Evolutionary conservation across 208 protist species (phyloP), one percentile per base, ranked within the genome.

Genomic region (Wallacemonas sp.): DNA sequence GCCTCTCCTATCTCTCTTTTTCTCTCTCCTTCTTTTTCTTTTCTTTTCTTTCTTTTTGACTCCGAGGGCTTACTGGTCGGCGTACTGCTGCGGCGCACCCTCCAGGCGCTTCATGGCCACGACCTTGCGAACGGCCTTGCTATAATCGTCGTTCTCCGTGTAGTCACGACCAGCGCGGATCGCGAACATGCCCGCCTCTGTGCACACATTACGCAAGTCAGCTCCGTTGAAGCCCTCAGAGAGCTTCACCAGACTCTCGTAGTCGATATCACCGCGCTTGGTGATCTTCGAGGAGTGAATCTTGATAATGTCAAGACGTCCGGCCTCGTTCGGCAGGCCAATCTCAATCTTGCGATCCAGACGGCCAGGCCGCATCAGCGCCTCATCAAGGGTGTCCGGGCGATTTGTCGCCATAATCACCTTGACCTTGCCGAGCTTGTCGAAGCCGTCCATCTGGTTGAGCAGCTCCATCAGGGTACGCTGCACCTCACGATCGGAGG

Each of bases 371-470:
- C 98, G 90, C 57, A 99, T 87, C 11, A 99, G 91, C 22, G 99
- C 98, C 1, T 97, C 91, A 77, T 99, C 99, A 16, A 98, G 84
- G 12, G 89, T 96, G 69, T 97, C 94, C 8, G 94, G 98, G 11
- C 98, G 85, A 74, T 99, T 99, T 7, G 98, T 99, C 16, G 99
- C 99, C 98, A 99, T 99, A 70, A 99, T 99, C 45, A 99, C 98
- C 82, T 99, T 99, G 32, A 99, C 98, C 76, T 99, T 93, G 25
- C 97, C 97, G 4, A 99, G 87, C 49, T 86, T 82, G 70, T 99
- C 97, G 71, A 99, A 99, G 45, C 98, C 98, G 76, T 99, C 99
- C 82, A 99, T 93, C 81, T 99, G 98, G 71, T 99, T 99, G 25
- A 99, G 89, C 44, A 99, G 83, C 88, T 99, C 99, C 98, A 99